Percentiles rank a stretch among this genome's conserved stretches.
Conservation (phyloP, 192 early-diverging fungal genomes). For the Diversispora epigaea region DNA sequence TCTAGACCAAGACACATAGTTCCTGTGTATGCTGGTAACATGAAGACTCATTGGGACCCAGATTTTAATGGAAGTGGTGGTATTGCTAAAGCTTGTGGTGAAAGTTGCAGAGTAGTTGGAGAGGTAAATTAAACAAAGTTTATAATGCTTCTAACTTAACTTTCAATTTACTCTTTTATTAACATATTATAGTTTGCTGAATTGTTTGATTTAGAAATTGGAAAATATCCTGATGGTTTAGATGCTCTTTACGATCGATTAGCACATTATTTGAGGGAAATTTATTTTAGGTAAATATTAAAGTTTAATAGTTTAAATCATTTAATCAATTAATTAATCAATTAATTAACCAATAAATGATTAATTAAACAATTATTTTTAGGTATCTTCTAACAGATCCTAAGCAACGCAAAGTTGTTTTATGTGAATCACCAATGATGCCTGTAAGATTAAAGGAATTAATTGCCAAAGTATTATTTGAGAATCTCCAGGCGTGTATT, state of each 20-base stretch:
- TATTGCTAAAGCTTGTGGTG: slow-evolving; percentile 41
- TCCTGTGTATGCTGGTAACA: slow-evolving; percentile 49
- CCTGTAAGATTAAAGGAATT: slow-evolving; percentile 66
- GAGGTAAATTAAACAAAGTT: slow-evolving; percentile 38
- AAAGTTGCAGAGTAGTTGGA: slow-evolving; percentile 43
- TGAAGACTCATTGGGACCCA: slow-evolving; percentile 32
- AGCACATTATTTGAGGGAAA: slow-evolving; percentile 35
- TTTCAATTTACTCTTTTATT: not conserved
- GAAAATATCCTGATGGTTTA: slow-evolving; percentile 14
- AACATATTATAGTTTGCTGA: slow-evolving; percentile 31
- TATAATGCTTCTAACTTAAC: not conserved
- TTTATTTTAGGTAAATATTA: slow-evolving; percentile 23
- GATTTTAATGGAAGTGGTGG: slow-evolving; percentile 38
- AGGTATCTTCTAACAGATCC: slow-evolving; percentile 77
- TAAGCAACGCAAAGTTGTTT: slow-evolving; percentile 77
- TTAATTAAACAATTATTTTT: slow-evolving; percentile 27
- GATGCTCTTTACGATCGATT: slow-evolving; percentile 28
- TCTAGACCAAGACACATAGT: slow-evolving; percentile 67
- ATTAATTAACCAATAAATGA: not conserved
- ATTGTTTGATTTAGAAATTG: slow-evolving; percentile 31
- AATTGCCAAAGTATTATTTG: slow-evolving; percentile 72
- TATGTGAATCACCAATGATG: slow-evolving; percentile 73
- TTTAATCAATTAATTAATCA: not conserved
- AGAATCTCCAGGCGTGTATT: slow-evolving; percentile 63
- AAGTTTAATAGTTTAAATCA: not conserved